phyloP scores from a whole-genome alignment of 2,329 filamentous ascomycete species.

The Penicillium crustosum region DNA sequence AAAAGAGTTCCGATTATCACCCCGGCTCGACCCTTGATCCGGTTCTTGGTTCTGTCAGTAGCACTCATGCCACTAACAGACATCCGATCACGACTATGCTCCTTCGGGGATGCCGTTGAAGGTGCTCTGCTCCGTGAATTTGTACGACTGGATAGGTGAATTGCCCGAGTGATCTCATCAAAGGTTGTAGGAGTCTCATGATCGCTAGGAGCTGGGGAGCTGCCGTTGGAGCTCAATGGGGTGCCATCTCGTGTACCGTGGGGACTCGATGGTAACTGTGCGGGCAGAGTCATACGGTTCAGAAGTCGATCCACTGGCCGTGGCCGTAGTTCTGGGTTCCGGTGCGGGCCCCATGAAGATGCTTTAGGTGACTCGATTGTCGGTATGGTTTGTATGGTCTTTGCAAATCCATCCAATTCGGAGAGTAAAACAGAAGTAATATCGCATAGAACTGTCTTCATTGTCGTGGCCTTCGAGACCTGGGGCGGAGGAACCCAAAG shows the following conservation, averaged over 20 bases:
- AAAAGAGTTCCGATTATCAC: slow-evolving; percentile 83
- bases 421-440: slow-evolving; percentile 71
- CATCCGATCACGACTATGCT: slow-evolving; percentile 60
- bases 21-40: slow-evolving; percentile 74
- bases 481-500: slow-evolving; percentile 67
- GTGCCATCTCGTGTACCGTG: slow-evolving; percentile 33
- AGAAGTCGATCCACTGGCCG: slow-evolving; percentile 58
- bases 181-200: slow-evolving; percentile 55
- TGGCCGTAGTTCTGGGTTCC: slow-evolving; percentile 47
- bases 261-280: slow-evolving; percentile 51
- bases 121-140: slow-evolving; percentile 39
- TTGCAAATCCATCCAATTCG: slow-evolving; percentile 73
- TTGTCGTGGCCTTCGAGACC: slow-evolving; percentile 71
- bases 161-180: slow-evolving; percentile 51
- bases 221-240: slow-evolving; percentile 40
- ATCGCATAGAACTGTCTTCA: slow-evolving; percentile 78
- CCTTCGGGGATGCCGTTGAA: slow-evolving; percentile 49
- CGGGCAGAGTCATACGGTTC: slow-evolving; percentile 79
- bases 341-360: slow-evolving; percentile 50
- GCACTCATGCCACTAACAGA: slow-evolving; percentile 69
- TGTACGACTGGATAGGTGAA: slow-evolving; percentile 39
- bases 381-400: slow-evolving; percentile 69
- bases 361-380: slow-evolving; percentile 73
- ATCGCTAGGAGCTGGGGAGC: slow-evolving; percentile 37
- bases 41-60: slow-evolving; percentile 74